phyloP scores from a whole-genome alignment of 164 flowering plant species.

The Berberis vulgaris region DNA sequence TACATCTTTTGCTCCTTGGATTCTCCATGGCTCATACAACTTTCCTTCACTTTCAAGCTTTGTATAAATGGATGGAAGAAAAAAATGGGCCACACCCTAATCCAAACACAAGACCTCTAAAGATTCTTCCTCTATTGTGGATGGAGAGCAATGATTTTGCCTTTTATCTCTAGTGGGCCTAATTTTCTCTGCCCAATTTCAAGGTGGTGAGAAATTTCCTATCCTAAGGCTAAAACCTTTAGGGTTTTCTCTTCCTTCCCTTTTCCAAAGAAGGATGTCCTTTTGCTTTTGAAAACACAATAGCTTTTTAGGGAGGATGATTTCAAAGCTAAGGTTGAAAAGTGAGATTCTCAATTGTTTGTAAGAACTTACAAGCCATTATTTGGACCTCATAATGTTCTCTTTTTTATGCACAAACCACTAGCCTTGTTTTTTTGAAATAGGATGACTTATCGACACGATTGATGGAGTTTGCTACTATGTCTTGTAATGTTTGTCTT shows the following conservation, averaged over 20 bases:
- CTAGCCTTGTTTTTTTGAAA: background rate
- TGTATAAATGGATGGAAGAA: constrained; percentile 3
- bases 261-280: background rate
- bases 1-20: constrained; percentile 15
- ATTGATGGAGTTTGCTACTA: background rate
- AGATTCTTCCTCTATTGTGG: constrained; percentile 35
- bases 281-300: constrained; percentile 3
- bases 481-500: background rate
- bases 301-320: background rate
- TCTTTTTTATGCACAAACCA: background rate
- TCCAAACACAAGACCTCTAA: constrained; percentile 33
- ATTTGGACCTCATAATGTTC: background rate
- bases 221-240: background rate
- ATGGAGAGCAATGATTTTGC: constrained; percentile 29
- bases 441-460: background rate
- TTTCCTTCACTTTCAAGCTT: constrained; percentile 21
- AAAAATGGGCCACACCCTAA: constrained; percentile 20
- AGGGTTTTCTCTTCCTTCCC: constrained; percentile 1
- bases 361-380: background rate
- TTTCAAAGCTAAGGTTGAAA: constrained; percentile 4
- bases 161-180: constrained; percentile 29
- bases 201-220: constrained; percentile 3
- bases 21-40: constrained; percentile 2
- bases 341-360: background rate
- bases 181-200: no score